Base-by-base conservation (phyloP, 805 yeast genomes). In the Pichia thaimueangensis region DNA sequence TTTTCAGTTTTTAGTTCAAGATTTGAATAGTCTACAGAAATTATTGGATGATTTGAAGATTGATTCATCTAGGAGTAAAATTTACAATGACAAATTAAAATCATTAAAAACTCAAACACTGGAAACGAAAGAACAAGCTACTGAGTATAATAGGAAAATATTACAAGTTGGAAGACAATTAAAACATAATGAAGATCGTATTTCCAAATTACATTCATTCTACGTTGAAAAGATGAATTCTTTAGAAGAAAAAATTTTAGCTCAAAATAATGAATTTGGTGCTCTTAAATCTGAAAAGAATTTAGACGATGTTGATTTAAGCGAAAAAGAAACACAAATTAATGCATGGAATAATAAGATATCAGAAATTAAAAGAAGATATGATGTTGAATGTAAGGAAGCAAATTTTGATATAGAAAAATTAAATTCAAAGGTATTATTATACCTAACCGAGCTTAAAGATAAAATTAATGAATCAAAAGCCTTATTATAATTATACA, bases 351-450 rank as follows among this genome's bases (percentile, higher is more conserved):
- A 47, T 19, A 43, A 35, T 20, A 70, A 64, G 51, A 58, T 68
- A 51, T 51, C 57, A 35, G 60, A 59, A 19, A 52, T 70, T 54
- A 62, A 67, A 47, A 59, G 59, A 30, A 72, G 69, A 13, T 74
- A 71, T 47, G 77, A 77, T 39, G 55, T 54, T 21, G 87, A 82
- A 50, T 67, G 73, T 37, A 68, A 72, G 46, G 73, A 68, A 29
- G 68, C 80, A 8, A 75, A 73, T 43, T 56, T 67, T 39, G 83
- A 79, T 51, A 65, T 78, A 42, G 70, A 76, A 19, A 65, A 70
- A 45, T 65, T 82, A 43, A 75, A 75, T 44, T 65, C 76, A 9
- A 82, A 77, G 49, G 66, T 82, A 32, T 66, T 66, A 45, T 58
- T 68, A 42, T 82, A 82, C 51, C 53, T 78, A 39, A 59, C 60